A percentile compares a stretch with the other conserved stretches of the same genome.
These are phyloP conservation scores for Sclerotinia glacialis DNA, from an alignment of 2,329 filamentous ascomycete genomes.

Conservation along the genomic window DNA sequence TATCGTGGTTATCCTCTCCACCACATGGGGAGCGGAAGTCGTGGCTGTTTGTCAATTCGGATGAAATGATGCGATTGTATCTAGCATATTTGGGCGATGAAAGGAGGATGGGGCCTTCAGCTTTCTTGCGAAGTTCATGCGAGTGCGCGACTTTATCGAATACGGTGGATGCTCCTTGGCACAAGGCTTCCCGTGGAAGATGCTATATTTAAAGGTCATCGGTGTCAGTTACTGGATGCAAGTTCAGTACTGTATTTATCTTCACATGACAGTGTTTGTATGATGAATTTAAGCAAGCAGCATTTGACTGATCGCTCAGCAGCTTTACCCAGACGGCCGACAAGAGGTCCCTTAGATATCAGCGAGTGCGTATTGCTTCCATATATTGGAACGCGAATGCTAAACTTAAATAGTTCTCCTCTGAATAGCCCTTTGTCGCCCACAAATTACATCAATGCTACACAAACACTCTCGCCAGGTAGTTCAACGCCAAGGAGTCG, in stretches of 20 bases:
- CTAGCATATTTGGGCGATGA: neutral
- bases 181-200: neutral
- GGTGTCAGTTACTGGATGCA: neutral
- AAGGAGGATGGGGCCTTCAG: neutral
- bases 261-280: too few species aligned
- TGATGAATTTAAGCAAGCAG: neutral
- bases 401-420: conserved; percentile 26
- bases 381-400: neutral
- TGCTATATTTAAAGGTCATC: neutral
- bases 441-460: conserved; percentile 20
- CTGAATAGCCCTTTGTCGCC: conserved; percentile 21
- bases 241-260: neutral
- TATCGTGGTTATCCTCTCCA: neutral
- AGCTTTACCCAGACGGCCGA: conserved; percentile 59
- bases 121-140: neutral
- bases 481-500: conserved; percentile 3
- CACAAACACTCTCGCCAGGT: conserved; percentile 10
- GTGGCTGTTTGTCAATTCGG: neutral
- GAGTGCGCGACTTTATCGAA: conserved; percentile 6
- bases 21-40: neutral
- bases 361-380: conserved; percentile 60
- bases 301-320: conserved; percentile 7
- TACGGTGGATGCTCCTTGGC: neutral
- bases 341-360: conserved; percentile 73
- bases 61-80: neutral